Percentiles rank a stretch among this genome's conserved stretches.
Conservation (phyloP, 768 basidiomycete species). For the Clitopilus hobsonii region DNA sequence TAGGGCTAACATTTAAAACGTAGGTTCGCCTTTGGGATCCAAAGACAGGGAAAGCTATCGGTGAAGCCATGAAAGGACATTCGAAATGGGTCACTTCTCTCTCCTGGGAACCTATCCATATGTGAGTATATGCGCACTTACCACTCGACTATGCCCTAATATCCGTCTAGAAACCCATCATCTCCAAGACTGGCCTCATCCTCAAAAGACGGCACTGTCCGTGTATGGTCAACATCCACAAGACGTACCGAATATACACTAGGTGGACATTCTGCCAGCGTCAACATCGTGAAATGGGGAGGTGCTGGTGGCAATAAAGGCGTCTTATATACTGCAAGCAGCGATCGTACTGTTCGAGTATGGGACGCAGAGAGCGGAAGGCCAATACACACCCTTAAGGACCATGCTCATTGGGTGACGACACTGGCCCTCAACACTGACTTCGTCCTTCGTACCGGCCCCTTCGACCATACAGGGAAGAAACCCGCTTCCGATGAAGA, state of each 20-base stretch:
- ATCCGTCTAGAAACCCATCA: constrained; percentile 69
- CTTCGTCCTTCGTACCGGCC: constrained; percentile 90
- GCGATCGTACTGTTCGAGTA: constrained; percentile 89
- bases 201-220: constrained; percentile 93
- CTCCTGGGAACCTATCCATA: constrained; percentile 94
- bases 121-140: too few relatives aligned
- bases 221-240: constrained; percentile 83
- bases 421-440: constrained; percentile 95
- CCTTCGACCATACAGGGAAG: constrained; percentile 86
- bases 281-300: constrained; percentile 96
- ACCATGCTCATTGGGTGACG: constrained; percentile 99
- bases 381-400: constrained; percentile 79
- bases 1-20: constrained; percentile 1
- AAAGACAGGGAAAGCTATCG: constrained; percentile 81
- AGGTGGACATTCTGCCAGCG: constrained; percentile 90
- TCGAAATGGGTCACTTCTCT: constrained; percentile 95
- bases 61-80: constrained; percentile 89
- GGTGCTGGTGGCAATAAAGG: constrained; percentile 70
- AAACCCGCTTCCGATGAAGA: constrained; percentile 76
- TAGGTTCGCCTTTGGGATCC: constrained; percentile 91
- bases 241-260: constrained; percentile 77
- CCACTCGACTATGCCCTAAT: too few relatives aligned
- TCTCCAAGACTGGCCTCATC: constrained; percentile 88
- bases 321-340: constrained; percentile 91
- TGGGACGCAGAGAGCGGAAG: constrained; percentile 88